These are phyloP conservation scores for Keithomyces neogunnii DNA, from an alignment of 2,329 filamentous ascomycete species.

Conservation along the genomic window DNA sequence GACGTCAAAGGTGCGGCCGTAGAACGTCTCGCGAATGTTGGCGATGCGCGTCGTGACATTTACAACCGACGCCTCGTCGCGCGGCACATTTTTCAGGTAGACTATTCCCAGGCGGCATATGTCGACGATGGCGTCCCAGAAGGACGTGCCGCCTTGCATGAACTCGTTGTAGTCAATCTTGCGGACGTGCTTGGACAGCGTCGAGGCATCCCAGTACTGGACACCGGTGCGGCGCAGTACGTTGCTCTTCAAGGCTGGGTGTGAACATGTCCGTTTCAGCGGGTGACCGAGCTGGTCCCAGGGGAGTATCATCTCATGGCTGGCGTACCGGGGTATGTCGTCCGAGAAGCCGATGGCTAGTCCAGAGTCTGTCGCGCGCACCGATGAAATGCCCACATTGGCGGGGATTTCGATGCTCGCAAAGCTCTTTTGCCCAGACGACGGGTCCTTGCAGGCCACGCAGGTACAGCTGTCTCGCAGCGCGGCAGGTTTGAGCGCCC, in stretches of 20 bases:
- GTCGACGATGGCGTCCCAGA: constrained; percentile 53
- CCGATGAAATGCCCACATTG: constrained; percentile 21
- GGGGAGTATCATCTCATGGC: constrained; percentile 23
- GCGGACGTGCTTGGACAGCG: constrained; percentile 33
- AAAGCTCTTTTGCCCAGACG: constrained; percentile 52
- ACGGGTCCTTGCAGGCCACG: constrained; percentile 40
- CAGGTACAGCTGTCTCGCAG: constrained; percentile 51
- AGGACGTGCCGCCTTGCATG: constrained; percentile 47
- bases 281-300: constrained; percentile 28
- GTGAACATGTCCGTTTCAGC: constrained; percentile 13
- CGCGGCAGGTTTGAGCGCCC: constrained; percentile 17
- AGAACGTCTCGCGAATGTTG: constrained; percentile 76
- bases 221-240: constrained; percentile 24
- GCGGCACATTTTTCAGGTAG: constrained; percentile 67
- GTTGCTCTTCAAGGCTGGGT: constrained; percentile 15
- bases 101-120: constrained; percentile 64
- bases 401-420: constrained; percentile 31
- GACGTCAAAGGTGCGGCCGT: constrained; percentile 87
- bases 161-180: constrained; percentile 65
- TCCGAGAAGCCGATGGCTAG: constrained; percentile 53
- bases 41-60: constrained; percentile 66
- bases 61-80: constrained; percentile 55
- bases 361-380: constrained; percentile 24
- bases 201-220: constrained; percentile 31
- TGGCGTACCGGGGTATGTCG: constrained; percentile 28